These are phyloP conservation scores for Amniculicola lignicola DNA, from an alignment of 495 filamentous ascomycete genomes.

Conservation along the genomic window DNA sequence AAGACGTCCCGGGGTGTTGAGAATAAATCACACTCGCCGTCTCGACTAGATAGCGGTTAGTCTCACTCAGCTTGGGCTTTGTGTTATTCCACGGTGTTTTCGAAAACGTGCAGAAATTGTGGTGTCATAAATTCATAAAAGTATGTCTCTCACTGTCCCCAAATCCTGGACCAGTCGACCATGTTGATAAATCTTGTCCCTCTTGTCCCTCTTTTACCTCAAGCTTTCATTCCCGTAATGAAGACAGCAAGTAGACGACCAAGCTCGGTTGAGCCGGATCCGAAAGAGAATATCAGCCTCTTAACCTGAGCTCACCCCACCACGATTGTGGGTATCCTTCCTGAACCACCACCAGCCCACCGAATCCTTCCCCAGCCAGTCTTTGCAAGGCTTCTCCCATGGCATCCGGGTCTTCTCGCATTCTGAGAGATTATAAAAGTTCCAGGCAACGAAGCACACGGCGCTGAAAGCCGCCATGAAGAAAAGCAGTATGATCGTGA, in stretches of 20 bases:
- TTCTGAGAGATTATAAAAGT: constrained; percentile 18
- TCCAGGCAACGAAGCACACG: constrained; percentile 19
- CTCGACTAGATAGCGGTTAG: too few relatives aligned
- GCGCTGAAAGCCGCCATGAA: constrained; percentile 6
- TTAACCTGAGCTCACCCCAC: neutral
- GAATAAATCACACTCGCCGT: too few relatives aligned
- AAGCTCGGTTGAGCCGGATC: neutral
- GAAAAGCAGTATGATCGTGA: constrained; percentile 2
- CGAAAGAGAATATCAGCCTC: neutral
- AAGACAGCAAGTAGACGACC: too few relatives aligned
- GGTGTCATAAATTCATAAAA: neutral
- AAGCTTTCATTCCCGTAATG: neutral
- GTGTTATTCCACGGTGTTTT: too few relatives aligned
- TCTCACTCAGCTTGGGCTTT: too few relatives aligned
- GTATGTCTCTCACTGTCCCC: neutral
- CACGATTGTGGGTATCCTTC: too few relatives aligned
- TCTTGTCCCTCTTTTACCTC: neutral
- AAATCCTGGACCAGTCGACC: neutral
- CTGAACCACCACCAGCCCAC: constrained; percentile 12
- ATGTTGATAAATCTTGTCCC: neutral
- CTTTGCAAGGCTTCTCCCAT: constrained; percentile 23
- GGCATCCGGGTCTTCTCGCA: constrained; percentile 21
- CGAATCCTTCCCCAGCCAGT: constrained; percentile 28
- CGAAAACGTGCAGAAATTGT: too few relatives aligned
- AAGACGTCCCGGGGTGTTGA: too few relatives aligned